Base-by-base conservation (phyloP, 2,329 filamentous ascomycete species). In the Ophiostoma novo-ulmi region DNA sequence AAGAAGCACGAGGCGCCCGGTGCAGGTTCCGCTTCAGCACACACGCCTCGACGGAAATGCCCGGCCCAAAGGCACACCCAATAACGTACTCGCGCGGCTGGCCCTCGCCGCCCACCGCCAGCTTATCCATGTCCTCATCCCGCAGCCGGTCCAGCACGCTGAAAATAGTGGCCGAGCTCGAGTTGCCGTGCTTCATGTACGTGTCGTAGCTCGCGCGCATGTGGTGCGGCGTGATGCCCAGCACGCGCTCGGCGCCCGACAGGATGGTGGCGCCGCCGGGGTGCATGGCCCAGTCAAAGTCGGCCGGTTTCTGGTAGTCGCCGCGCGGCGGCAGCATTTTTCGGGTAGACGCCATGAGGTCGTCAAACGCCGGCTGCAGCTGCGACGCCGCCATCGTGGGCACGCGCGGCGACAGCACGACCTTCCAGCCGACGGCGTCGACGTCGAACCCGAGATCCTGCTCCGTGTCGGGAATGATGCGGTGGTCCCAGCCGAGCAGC, bases 271-370 rank as follows among this genome's bases (percentile, higher is more conserved):
- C 82, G 22, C 89, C 89, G 5, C 89, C 89, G 0, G 89, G 89
- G 74, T 92, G 89, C 76, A 92, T 84, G 0, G 89, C 89, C 89
- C 89, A 92, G 80, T 92, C 89, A 74, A 90, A 91, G 72, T 89
- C 85, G 0, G 81, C 77, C 0, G 88, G 81, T 0, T 77, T 73
- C n/a, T 77, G 76, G 74, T 84, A 84, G 8, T 78, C 75, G 5
- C 31, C 31, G 31, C 31, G 31, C 31, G 77, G 75, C 0, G 85
- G 84, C 0, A 79, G 31, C 31, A 31, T 31, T 4, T 31, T 31
- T 3, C 31, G 31, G 31, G 31, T 31, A 31, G 31, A 31, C 3
- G 82, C 78, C 41, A 89, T 76, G 17, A 91, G 81, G 36, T 85
- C 81, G 20, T 80, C 75, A 75, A 89, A 90, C 5, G 85, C 82